A percentile compares a stretch with the other conserved stretches of the same genome.
Conservation (phyloP, 2,329 filamentous ascomycete genomes). For the Cladophialophora immunda region DNA sequence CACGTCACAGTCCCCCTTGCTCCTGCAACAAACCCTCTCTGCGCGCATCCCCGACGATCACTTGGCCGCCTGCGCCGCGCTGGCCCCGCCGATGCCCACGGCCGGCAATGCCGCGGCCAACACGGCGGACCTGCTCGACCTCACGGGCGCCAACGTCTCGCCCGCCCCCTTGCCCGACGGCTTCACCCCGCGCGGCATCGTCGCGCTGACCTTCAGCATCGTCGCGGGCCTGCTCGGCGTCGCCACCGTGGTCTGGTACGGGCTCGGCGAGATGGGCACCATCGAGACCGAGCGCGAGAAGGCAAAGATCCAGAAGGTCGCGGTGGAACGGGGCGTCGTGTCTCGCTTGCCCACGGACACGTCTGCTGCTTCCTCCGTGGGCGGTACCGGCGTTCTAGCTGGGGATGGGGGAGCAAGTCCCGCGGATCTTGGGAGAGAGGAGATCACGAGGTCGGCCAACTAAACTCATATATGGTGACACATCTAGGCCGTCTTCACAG, state of each 20-base stretch:
- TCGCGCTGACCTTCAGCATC: conserved; percentile 77
- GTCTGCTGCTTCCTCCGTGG: neutral
- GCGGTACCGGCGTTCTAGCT: neutral
- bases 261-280: conserved; percentile 43
- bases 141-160: conserved; percentile 67
- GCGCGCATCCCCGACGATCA: conserved; percentile 37
- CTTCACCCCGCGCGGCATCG: conserved; percentile 75
- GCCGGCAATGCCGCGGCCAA: conserved; percentile 80
- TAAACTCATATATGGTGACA: neutral
- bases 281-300: conserved; percentile 26
- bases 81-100: conserved; percentile 51
- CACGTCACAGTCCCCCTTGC: conserved; percentile 53
- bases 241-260: conserved; percentile 72
- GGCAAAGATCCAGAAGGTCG: conserved; percentile 1
- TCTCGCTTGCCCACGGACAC: too few relatives aligned
- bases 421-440: neutral
- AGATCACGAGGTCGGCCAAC: neutral
- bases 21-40: conserved; percentile 66
- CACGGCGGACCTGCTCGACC: conserved; percentile 68
- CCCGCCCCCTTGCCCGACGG: conserved; percentile 69
- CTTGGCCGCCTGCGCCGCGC: conserved; percentile 49
- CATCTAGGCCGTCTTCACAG: neutral
- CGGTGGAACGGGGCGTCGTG: conserved; percentile 7
- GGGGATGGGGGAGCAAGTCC: neutral
- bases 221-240: conserved; percentile 75